Conservation (phyloP, 257 asterid species). For the Ballota nigra region DNA sequence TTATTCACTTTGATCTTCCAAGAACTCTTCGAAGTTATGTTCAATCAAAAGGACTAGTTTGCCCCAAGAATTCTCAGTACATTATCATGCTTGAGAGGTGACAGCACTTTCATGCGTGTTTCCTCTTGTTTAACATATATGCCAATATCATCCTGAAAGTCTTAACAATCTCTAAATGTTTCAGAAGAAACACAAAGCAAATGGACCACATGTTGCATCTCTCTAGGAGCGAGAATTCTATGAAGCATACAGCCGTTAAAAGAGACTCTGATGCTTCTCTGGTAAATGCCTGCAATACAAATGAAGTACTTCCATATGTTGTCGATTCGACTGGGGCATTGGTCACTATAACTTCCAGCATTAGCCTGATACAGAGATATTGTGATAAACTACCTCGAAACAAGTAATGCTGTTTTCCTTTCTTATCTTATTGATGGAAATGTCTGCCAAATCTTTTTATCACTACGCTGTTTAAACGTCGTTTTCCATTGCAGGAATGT, state of each 20-base stretch:
- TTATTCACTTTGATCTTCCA: conserved; percentile 78
- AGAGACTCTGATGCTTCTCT: conserved; percentile 34
- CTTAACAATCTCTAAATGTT: conserved; percentile 26
- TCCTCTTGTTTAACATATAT: background rate
- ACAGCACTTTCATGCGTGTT: conserved; percentile 5
- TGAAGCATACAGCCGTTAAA: conserved; percentile 39
- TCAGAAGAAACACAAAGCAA: conserved; percentile 74
- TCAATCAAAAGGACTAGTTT: conserved; percentile 62
- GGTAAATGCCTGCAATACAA: conserved; percentile 33
- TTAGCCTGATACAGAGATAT: conserved; percentile 57
- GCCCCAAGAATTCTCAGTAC: conserved; percentile 53
- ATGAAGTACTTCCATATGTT: conserved; percentile 37
- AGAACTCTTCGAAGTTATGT: conserved; percentile 54
- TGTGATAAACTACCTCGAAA: conserved; percentile 66
- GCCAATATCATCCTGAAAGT: background rate
- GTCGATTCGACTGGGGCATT: conserved; percentile 81
- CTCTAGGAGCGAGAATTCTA: conserved; percentile 50
- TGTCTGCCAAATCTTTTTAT: background rate
- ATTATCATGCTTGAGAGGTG: conserved; percentile 90
- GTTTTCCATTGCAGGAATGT: conserved; percentile 41
- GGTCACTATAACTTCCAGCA: conserved; percentile 62
- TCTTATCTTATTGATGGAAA: background rate
- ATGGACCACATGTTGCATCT: conserved; percentile 49
- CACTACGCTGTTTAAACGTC: background rate
- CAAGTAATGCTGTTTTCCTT: conserved; percentile 42